Evolutionary conservation across 768 basidiomycete genomes (phyloP).

Genomic region (Trametes gibbosa): DNA sequence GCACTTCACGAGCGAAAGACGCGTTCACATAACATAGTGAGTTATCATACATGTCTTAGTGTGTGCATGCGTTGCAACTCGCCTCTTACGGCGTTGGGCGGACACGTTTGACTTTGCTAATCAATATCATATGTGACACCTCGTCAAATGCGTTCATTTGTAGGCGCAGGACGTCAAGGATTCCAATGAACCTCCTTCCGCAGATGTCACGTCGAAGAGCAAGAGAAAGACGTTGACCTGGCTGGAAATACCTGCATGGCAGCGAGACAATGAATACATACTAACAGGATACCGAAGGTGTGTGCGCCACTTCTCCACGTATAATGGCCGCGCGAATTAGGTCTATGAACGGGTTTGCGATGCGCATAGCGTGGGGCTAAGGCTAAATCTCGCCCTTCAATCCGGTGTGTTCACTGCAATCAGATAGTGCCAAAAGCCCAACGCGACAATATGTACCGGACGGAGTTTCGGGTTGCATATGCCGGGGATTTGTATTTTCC

Average conservation of each 20-base stretch:
- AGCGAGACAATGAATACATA: constrained; percentile 73
- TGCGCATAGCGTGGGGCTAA: too few species aligned
- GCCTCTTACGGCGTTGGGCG: too few species aligned
- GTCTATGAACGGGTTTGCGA: too few species aligned
- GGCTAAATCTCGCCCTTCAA: too few species aligned
- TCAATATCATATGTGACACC: too few species aligned
- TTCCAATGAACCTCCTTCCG: constrained; percentile 1
- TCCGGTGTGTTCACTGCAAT: too few species aligned
- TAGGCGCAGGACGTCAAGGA: constrained; percentile 11
- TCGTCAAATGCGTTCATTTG: background rate
- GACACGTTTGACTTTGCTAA: too few species aligned
- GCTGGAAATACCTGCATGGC: constrained; percentile 65
- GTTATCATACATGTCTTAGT: background rate
- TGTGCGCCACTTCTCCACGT: background rate
- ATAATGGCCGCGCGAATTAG: background rate
- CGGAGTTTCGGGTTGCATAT: too few species aligned
- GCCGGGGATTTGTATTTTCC: too few species aligned
- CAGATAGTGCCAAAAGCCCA: too few species aligned
- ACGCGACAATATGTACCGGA: too few species aligned
- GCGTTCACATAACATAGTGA: background rate
- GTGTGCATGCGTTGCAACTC: background rate
- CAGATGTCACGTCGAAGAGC: background rate
- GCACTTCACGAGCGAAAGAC: background rate
- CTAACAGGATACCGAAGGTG: constrained; percentile 68
- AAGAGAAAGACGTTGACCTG: constrained; percentile 42